Conservation (phyloP, 139 green algal genomes). For the Tetratostichococcus sp. region DNA sequence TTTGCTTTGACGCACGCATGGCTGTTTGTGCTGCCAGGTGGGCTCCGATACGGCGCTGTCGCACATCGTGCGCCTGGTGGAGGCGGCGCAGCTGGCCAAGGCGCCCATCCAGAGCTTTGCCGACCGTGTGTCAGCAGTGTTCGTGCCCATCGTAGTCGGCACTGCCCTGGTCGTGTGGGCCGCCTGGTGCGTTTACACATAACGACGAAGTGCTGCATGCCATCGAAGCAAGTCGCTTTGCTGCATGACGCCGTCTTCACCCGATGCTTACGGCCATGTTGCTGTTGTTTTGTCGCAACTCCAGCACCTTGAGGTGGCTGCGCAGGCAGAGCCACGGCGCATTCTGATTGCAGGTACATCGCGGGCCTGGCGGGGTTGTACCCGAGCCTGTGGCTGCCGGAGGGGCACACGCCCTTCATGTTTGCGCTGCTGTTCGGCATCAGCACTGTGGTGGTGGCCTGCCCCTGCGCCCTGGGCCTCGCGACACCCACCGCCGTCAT, state of each 20-base stretch:
- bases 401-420: slow-evolving; percentile 76
- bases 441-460: slow-evolving; percentile 94
- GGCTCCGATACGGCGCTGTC: slow-evolving; percentile 78
- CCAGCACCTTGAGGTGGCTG: too few species aligned
- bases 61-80: slow-evolving; percentile 94
- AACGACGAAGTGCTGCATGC: too few species aligned
- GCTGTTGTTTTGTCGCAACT: too few species aligned
- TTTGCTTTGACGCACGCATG: too few species aligned
- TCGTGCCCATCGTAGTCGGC: slow-evolving; percentile 84
- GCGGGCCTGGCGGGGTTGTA: slow-evolving; percentile 33
- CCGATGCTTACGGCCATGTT: too few species aligned
- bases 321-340: too few species aligned
- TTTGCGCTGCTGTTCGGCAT: slow-evolving; percentile 94
- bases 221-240: too few species aligned
- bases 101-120: slow-evolving; percentile 92
- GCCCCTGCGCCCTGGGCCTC: slow-evolving; percentile 93
- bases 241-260: too few species aligned
- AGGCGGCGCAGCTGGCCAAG: slow-evolving; percentile 91
- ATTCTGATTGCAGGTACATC: slow-evolving; percentile 33
- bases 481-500: slow-evolving; percentile 98
- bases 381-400: slow-evolving; percentile 68
- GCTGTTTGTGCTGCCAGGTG: too few species aligned
- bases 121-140: slow-evolving; percentile 78
- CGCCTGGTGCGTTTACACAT: slow-evolving; percentile 45
- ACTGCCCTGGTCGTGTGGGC: slow-evolving; percentile 72